Evolutionary conservation across 2,329 filamentous ascomycete genomes (phyloP).

Genomic region (Penicillium sp.): DNA sequence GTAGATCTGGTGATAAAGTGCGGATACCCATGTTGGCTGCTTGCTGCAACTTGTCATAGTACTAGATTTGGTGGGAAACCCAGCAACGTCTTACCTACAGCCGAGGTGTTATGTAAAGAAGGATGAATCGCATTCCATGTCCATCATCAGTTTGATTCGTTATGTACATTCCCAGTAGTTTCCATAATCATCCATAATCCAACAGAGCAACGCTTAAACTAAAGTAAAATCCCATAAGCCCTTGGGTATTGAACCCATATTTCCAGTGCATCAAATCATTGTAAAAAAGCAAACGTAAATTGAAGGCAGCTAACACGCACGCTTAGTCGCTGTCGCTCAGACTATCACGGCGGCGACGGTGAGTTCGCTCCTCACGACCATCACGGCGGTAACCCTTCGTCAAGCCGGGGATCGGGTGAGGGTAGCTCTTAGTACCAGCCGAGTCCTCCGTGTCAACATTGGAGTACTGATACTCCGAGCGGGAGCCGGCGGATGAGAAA

Average conservation of each 20-base stretch:
- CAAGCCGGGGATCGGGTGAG: slow-evolving; percentile 61
- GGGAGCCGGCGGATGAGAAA: slow-evolving; percentile 43
- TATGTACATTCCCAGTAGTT: slow-evolving; percentile 19
- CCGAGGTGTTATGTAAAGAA: too few relatives aligned
- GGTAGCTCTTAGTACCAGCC: slow-evolving; percentile 58
- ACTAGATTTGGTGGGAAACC: too few relatives aligned
- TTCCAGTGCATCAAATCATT: slow-evolving; percentile 4
- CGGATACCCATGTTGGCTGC: too few relatives aligned
- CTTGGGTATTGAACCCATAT: neutral
- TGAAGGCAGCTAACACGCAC: neutral
- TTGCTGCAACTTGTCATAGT: too few relatives aligned
- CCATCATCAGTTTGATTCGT: slow-evolving; percentile 6
- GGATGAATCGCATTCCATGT: neutral
- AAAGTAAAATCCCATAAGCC: slow-evolving; percentile 3
- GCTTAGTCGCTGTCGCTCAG: slow-evolving; percentile 56
- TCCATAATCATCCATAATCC: slow-evolving; percentile 13
- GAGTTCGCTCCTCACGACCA: slow-evolving; percentile 24
- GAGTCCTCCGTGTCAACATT: slow-evolving; percentile 47
- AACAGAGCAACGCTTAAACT: slow-evolving; percentile 6
- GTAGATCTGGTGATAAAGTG: too few relatives aligned
- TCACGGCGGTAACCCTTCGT: slow-evolving; percentile 50
- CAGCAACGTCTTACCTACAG: too few relatives aligned
- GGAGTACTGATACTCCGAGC: slow-evolving; percentile 47
- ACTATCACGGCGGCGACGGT: slow-evolving; percentile 53
- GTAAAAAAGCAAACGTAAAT: neutral